Evolutionary conservation across 352 stramenopile genomes (phyloP).

Genomic region (Pythium insidiosum): DNA sequence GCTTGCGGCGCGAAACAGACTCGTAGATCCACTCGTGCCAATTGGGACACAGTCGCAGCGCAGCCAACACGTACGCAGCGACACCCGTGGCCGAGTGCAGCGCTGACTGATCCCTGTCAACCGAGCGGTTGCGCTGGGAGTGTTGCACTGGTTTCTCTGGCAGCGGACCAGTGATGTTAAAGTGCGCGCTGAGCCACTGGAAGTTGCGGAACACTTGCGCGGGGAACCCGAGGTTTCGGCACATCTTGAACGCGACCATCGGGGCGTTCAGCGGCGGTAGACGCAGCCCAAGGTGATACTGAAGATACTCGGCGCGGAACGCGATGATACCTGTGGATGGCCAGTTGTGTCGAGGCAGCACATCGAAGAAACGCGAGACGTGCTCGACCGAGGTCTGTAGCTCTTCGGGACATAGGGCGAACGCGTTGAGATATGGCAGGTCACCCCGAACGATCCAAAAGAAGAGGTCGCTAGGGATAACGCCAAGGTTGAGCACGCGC

Average conservation of each 20-base stretch:
- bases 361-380: conserved; percentile 54
- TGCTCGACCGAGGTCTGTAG: conserved; percentile 37
- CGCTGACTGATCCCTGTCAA: conserved; percentile 15
- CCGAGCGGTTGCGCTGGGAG: too few relatives aligned
- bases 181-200: conserved; percentile 47
- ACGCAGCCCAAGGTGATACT: conserved; percentile 62
- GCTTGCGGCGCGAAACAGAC: conserved; percentile 10
- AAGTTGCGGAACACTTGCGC: conserved; percentile 55
- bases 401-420: conserved; percentile 35
- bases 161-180: conserved; percentile 32
- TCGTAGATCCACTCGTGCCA: conserved; percentile 83
- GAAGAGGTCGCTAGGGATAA: conserved; percentile 53
- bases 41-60: conserved; percentile 62
- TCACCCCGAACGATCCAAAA: conserved; percentile 51
- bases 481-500: conserved; percentile 50
- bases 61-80: conserved; percentile 48
- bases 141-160: conserved; percentile 30
- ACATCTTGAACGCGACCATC: conserved; percentile 45
- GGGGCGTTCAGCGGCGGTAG: conserved; percentile 65
- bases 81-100: conserved; percentile 47
- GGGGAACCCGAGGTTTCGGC: conserved; percentile 46
- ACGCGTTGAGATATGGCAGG: conserved; percentile 57
- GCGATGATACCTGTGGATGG: conserved; percentile 29
- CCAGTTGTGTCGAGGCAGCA: conserved; percentile 25
- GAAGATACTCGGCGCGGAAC: conserved; percentile 45